These are phyloP conservation scores for Metschnikowia picachoensis DNA, from an alignment of 805 yeast species.

Conservation along the genomic window DNA sequence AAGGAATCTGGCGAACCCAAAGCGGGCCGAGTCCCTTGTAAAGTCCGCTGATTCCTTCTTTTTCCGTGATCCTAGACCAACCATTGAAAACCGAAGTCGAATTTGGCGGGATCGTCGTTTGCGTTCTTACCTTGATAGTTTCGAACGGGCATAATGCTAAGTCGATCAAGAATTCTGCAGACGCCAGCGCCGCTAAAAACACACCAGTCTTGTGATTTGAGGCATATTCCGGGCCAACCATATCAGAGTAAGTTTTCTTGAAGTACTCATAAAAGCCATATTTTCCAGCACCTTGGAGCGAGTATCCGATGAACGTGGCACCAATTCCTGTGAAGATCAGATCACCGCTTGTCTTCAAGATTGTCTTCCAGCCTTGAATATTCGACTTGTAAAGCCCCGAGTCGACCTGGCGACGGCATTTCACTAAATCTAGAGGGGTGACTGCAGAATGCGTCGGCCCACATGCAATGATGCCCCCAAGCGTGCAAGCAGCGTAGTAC, in stretches of 20 bases:
- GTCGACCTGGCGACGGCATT: slow-evolving; percentile 89
- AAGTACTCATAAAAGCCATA: slow-evolving; percentile 93
- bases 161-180: slow-evolving; percentile 94
- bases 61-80: slow-evolving; percentile 57
- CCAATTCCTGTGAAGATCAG: slow-evolving; percentile 86
- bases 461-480: slow-evolving; percentile 84
- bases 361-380: slow-evolving; percentile 75
- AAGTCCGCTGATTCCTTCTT: slow-evolving; percentile 69
- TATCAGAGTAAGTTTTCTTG: slow-evolving; percentile 70
- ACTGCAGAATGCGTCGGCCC: slow-evolving; percentile 95
- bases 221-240: slow-evolving; percentile 62
- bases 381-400: slow-evolving; percentile 69
- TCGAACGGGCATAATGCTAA: slow-evolving; percentile 88
- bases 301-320: slow-evolving; percentile 89
- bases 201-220: slow-evolving; percentile 66
- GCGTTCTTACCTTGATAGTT: slow-evolving; percentile 91
- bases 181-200: slow-evolving; percentile 80
- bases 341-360: slow-evolving; percentile 71
- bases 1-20: slow-evolving; percentile 98
- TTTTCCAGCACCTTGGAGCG: slow-evolving; percentile 96
- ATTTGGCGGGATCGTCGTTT: slow-evolving; percentile 87
- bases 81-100: slow-evolving; percentile 64
- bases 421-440: slow-evolving; percentile 90
- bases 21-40: slow-evolving; percentile 89
- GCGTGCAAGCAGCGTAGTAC: slow-evolving; percentile 68